Conservation (phyloP, 2,329 filamentous ascomycete genomes). For the Colletotrichum sp. region DNA sequence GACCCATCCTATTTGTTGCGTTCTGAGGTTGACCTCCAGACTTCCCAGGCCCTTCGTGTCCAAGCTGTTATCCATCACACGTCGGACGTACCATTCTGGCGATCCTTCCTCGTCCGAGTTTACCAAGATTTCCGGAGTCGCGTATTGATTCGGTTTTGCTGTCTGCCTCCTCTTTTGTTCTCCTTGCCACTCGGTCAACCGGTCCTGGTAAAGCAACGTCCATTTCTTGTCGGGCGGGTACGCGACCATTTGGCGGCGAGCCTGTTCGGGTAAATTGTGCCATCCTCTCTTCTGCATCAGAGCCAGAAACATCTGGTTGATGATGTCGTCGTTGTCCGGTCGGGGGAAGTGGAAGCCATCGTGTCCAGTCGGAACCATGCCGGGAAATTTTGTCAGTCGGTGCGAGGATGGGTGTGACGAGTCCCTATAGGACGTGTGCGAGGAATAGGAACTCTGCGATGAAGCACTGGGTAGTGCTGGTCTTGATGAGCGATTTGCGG, state of each 20-base stretch:
- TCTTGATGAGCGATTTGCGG: conserved; percentile 51
- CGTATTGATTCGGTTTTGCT: conserved; percentile 69
- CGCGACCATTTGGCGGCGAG: conserved; percentile 92
- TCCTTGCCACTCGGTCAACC: conserved; percentile 89
- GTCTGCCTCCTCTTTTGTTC: conserved; percentile 88
- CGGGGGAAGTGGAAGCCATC: conserved; percentile 69
- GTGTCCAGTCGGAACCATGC: conserved; percentile 35
- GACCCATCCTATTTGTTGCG: conserved; percentile 98
- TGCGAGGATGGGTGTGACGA: conserved; percentile 56
- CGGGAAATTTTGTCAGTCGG: conserved; percentile 60
- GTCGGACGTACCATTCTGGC: conserved; percentile 97
- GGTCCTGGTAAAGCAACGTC: conserved; percentile 95
- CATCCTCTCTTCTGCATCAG: conserved; percentile 98
- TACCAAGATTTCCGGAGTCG: conserved; percentile 72
- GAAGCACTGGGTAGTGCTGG: conserved; percentile 60
- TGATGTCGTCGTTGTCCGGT: conserved; percentile 80
- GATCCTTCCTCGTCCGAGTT: conserved; percentile 93
- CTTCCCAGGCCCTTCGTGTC: conserved; percentile 91
- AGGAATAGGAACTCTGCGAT: conserved; percentile 60
- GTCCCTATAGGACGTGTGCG: conserved; percentile 40
- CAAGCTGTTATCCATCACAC: conserved; percentile 94
- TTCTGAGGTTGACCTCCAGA: conserved; percentile 91
- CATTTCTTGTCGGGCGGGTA: conserved; percentile 96
- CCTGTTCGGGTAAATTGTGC: conserved; percentile 96
- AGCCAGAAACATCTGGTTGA: conserved; percentile 90